Evolutionary conservation across 2,329 filamentous ascomycete species (phyloP), one percentile per base, ranked within the genome.

Genomic region (Xylariaceae sp.): DNA sequence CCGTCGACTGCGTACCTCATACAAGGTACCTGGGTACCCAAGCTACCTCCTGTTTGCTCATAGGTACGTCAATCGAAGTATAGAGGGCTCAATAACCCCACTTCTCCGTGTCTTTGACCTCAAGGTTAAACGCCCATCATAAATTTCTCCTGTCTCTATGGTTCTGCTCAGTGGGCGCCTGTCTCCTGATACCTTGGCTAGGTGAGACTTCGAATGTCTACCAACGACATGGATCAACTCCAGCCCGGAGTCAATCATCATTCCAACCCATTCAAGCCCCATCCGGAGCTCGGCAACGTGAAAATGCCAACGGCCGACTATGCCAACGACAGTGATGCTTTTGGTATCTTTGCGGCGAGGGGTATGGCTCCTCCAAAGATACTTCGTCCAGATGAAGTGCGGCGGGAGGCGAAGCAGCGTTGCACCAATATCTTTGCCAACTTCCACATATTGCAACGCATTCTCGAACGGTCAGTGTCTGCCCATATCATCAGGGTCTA

Each of bases 401-500:
- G 35, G 12, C 48, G 14, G 11, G 50, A 53, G 40, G 48, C 48
- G 10, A 48, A 42, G 16, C 35, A 40, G 6, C 40, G 44, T 6
- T 34, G 41, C 5, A 39, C 22, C 29, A 44, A 50, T 1, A 67
- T 75, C 16, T 67, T 70, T 45, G 49, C 47, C 6, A 47, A 55
- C 47, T 72, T 67, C 53, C 49, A 62, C 5, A 45, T 36, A 3
- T 57, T 78, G 6, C 32, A 35, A 17, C 19, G 39, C 5, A 74
- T 78, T 5, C 44, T 81, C 2, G 59, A 70, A 33, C 68, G 76
- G n/a, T n/a, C n/a, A n/a, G n/a, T n/a, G n/a, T n/a, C n/a, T n/a
- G n/a, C n/a, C n/a, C n/a, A n/a, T n/a, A n/a, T n/a, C n/a, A n/a
- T n/a, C n/a, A n/a, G n/a, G n/a, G n/a, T n/a, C n/a, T n/a, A n/a